Evolutionary conservation across 768 basidiomycete species (phyloP).

Genomic region (Suillus fuscotomentosus): DNA sequence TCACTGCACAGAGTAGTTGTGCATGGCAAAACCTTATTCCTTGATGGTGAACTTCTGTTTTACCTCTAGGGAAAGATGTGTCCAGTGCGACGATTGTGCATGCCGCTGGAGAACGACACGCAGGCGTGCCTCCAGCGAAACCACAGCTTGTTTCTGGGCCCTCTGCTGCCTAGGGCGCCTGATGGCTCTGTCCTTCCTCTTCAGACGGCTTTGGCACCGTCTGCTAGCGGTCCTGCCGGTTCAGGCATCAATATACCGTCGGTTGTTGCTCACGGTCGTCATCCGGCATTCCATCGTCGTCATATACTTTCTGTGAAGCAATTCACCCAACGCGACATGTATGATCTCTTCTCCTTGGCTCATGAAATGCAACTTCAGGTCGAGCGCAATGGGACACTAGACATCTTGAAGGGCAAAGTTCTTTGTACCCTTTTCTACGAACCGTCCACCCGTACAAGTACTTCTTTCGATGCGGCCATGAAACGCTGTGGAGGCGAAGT

Average conservation of each 20-base stretch:
- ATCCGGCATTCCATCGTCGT: conserved; percentile 88
- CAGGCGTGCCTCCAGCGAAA: conserved; percentile 17
- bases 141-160: conserved; percentile 30
- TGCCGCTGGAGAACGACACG: conserved; percentile 28
- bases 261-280: conserved; percentile 37
- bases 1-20: conserved; percentile 88
- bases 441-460: conserved; percentile 92
- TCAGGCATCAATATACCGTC: conserved; percentile 11
- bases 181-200: conserved; percentile 15
- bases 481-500: conserved; percentile 97
- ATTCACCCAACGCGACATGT: conserved; percentile 83
- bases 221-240: not conserved
- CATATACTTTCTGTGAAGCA: conserved; percentile 96
- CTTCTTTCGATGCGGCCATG: conserved; percentile 98
- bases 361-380: conserved; percentile 97
- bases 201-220: conserved; percentile 10
- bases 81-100: conserved; percentile 59
- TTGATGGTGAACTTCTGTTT: conserved; percentile 77
- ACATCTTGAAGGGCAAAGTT: conserved; percentile 88
- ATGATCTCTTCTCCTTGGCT: conserved; percentile 91
- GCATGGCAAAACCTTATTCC: conserved; percentile 83
- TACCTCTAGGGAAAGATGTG: conserved; percentile 68
- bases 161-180: conserved; percentile 30
- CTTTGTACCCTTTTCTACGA: conserved; percentile 95
- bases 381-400: conserved; percentile 84